A percentile compares a stretch with the other conserved stretches of the same genome.
Conservation (phyloP, 345 rosid genomes). For the Populus deltoides region DNA sequence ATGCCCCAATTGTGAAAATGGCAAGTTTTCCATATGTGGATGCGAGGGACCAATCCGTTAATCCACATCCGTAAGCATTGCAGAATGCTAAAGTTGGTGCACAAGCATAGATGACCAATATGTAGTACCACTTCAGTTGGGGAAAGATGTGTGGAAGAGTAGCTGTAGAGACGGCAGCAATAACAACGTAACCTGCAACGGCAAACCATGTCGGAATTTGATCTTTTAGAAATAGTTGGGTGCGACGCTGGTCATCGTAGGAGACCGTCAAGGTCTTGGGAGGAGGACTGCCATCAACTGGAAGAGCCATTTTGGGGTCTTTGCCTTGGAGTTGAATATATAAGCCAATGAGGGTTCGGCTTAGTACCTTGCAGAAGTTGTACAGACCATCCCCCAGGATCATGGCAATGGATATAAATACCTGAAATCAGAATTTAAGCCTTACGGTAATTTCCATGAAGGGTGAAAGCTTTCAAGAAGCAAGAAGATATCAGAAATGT, state of each 20-base stretch:
- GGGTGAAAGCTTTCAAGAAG: background rate
- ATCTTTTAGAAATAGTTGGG: conserved; percentile 42
- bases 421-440: conserved; percentile 8
- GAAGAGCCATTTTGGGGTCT: conserved; percentile 4
- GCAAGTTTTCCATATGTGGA: conserved; percentile 55
- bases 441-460: too few relatives aligned
- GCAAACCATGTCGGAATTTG: conserved; percentile 57
- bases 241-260: conserved; percentile 20
- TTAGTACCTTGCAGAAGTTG: conserved; percentile 30
- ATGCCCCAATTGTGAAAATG: conserved; percentile 45
- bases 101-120: conserved; percentile 42
- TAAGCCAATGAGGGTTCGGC: conserved; percentile 17
- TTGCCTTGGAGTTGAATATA: conserved; percentile 8
- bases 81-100: conserved; percentile 50
- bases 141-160: conserved; percentile 46
- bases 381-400: conserved; percentile 35
- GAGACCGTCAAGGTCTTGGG: background rate
- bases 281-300: background rate
- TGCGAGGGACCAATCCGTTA: conserved; percentile 55
- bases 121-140: conserved; percentile 48
- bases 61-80: conserved; percentile 57
- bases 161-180: conserved; percentile 40
- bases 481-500: background rate
- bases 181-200: conserved; percentile 32
- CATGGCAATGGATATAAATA: conserved; percentile 31